Evolutionary conservation across 805 yeast species (phyloP), one percentile per base, ranked within the genome.

Genomic region (Wickerhamomyces xylosicus): DNA sequence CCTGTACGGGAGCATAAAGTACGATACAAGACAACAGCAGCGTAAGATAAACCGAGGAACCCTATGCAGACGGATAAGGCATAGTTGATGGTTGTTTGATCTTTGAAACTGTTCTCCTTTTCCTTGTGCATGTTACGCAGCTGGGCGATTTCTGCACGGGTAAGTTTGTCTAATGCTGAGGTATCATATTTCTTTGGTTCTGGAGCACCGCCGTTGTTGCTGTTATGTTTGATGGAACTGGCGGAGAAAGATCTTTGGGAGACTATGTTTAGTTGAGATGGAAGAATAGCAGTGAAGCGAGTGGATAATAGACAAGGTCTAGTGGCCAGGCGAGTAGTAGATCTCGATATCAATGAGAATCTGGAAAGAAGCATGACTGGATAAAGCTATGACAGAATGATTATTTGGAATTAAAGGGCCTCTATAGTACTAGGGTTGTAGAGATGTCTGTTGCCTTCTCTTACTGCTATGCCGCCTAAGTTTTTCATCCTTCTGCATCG

Each of bases 1-100:
- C 98, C 98, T 0, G 97, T 89, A 59, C 94, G 73, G 50, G 89
- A 85, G 66, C 98, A 92, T 22, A 92, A 69, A 8, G 89, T 86
- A 48, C 97, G 67, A 59, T 92, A 92, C 6, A 92, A 63, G 4
- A 97, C 97, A 16, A 92, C 98, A 1, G 96, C 85, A 9, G 87
- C 84, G 60, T 86, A 92, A 0, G 95, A 72, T 5, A 90, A 64
- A 0, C 95, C 85, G 15, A 85, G 61, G 45, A 85, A 84, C 3
- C 77, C 62, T 21, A 89, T 61, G 11, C 77, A 77, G 17, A 85
- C 66, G n/a, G 90, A 79, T 2, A 74, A 64, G 13, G 81, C 64
- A 53, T 85, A 85, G 54, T 77, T 72, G 2, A 79, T 72, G 7
- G 79, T 74, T 0, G 90, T 73, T 33, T 37, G 47, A 36, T 48